Percentiles rank a stretch among this genome's conserved stretches.
Evolutionary conservation across 2,329 filamentous ascomycete genomes (phyloP).

Genomic region (Epichloe uncinata): DNA sequence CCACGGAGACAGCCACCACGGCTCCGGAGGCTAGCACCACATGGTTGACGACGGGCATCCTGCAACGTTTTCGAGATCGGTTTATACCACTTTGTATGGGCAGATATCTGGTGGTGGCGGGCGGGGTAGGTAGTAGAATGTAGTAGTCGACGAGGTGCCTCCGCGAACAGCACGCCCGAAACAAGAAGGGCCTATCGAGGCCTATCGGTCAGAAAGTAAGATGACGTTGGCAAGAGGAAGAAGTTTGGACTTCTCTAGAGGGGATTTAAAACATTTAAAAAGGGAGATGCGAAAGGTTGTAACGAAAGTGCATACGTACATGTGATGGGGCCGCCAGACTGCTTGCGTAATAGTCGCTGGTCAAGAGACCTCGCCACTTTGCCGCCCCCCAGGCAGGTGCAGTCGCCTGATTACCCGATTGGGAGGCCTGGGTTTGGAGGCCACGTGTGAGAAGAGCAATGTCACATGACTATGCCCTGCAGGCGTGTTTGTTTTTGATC

Average conservation of each 20-base stretch:
- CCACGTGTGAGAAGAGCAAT: neutral
- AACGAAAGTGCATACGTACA: slow-evolving; percentile 2
- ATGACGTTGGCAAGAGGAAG: neutral
- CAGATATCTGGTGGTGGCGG: neutral
- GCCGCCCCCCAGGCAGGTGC: neutral
- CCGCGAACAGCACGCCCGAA: neutral
- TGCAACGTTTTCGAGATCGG: slow-evolving; percentile 1
- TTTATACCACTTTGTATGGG: neutral
- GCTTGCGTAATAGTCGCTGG: slow-evolving; percentile 9
- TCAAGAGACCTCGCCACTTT: slow-evolving; percentile 8
- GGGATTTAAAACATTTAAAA: neutral
- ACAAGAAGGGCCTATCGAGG: neutral
- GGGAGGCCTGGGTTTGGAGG: neutral
- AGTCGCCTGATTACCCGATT: too few relatives aligned
- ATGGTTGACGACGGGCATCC: slow-evolving; percentile 43
- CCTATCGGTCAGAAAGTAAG: neutral
- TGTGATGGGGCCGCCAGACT: neutral
- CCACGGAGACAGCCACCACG: slow-evolving; percentile 43
- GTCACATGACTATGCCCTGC: too few relatives aligned
- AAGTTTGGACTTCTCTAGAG: neutral
- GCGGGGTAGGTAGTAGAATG: neutral
- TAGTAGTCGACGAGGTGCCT: neutral
- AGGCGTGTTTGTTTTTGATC: too few relatives aligned
- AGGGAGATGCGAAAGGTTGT: neutral
- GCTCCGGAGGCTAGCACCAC: slow-evolving; percentile 41